These are phyloP conservation scores for Macadamia tetraphylla DNA, from an alignment of 164 flowering plant species.

Conservation along the genomic window DNA sequence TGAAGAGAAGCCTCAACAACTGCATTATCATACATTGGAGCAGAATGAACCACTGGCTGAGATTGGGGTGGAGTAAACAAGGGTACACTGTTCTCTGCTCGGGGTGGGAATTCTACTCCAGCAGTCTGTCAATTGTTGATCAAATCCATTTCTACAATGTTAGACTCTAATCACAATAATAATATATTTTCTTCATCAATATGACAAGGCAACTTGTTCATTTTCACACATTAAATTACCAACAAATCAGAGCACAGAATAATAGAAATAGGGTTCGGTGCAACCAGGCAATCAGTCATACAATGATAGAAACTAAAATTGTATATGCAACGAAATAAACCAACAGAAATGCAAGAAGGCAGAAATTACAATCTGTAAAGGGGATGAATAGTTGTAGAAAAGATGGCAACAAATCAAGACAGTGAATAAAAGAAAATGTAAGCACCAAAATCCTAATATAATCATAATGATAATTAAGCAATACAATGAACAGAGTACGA, in stretches of 20 bases:
- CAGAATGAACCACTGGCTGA: conserved; percentile 51
- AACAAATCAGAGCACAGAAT: background rate
- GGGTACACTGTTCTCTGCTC: conserved; percentile 55
- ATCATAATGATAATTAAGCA: background rate
- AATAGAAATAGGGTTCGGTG: background rate
- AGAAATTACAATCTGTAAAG: background rate
- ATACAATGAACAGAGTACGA: background rate
- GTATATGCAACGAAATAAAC: background rate
- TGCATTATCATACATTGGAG: conserved; percentile 48
- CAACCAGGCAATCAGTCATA: background rate
- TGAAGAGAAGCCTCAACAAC: conserved; percentile 70
- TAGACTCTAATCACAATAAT: background rate
- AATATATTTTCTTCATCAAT: no score
- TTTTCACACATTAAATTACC: no score
- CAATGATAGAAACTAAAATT: background rate
- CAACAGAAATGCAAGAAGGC: background rate
- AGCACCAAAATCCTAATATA: background rate
- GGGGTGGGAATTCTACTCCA: conserved; percentile 68
- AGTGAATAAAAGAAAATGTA: no score
- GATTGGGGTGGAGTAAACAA: conserved; percentile 91
- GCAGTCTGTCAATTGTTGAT: conserved; percentile 32
- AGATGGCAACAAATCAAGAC: no score
- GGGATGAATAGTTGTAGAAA: no score
- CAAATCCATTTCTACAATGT: background rate
- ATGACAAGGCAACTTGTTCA: no score